A percentile compares a stretch with the other conserved stretches of the same genome.
These are phyloP conservation scores for Trichophaea hybrida DNA, from an alignment of 2,329 filamentous ascomycete species.

Conservation along the genomic window DNA sequence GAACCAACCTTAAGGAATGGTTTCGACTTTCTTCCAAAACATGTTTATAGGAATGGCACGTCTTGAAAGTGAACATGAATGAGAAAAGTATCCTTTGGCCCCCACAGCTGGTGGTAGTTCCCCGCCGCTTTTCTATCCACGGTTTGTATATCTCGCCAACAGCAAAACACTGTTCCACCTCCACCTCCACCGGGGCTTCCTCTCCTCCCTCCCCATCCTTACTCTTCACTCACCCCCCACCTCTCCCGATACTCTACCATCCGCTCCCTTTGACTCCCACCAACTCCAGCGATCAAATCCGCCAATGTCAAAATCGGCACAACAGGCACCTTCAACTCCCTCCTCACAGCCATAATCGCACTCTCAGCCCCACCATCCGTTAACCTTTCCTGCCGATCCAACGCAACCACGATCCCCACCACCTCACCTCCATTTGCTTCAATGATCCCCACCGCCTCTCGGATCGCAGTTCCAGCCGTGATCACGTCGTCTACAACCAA, in stretches of 20 bases:
- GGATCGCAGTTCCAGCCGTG: conserved; percentile 84
- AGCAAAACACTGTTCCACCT: not conserved
- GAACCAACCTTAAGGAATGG: no score
- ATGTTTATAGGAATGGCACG: no score
- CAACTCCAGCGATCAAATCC: conserved; percentile 61
- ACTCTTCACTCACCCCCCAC: conserved; percentile 32
- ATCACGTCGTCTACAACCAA: conserved; percentile 95
- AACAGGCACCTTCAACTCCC: conserved; percentile 71
- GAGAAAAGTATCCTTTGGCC: not conserved
- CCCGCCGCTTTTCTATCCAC: not conserved
- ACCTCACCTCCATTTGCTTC: conserved; percentile 69
- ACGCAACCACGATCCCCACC: conserved; percentile 72
- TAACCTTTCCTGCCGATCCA: conserved; percentile 77
- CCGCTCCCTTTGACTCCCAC: conserved; percentile 46
- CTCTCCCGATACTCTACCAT: conserved; percentile 60
- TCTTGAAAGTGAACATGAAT: no score
- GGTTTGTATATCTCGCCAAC: not conserved
- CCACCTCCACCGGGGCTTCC: not conserved
- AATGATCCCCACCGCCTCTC: conserved; percentile 84
- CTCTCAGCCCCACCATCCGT: conserved; percentile 55
- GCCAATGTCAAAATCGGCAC: conserved; percentile 69
- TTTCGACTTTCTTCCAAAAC: no score
- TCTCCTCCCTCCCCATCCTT: not conserved
- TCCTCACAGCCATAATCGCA: conserved; percentile 72
- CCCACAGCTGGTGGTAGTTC: not conserved